Evolutionary conservation across 2,329 filamentous ascomycete species (phyloP).

Genomic region (Aspergillus awamori): DNA sequence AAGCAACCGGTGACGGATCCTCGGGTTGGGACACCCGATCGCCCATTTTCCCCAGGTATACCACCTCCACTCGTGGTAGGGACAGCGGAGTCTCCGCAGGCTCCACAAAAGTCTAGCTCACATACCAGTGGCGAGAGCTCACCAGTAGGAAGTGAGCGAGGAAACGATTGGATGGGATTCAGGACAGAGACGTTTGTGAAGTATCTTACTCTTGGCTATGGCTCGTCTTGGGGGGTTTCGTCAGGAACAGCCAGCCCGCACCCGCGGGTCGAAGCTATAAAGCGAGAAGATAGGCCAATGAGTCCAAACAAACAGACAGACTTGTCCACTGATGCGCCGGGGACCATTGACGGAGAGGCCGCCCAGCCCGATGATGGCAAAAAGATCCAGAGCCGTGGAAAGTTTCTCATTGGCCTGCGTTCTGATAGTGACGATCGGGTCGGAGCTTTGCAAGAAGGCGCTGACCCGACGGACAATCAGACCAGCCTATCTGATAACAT

Average conservation of each 20-base stretch:
- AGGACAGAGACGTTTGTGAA: slow-evolving; percentile 52
- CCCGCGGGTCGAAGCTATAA: slow-evolving; percentile 31
- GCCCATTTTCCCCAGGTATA: slow-evolving; percentile 43
- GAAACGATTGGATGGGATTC: slow-evolving; percentile 35
- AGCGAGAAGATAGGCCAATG: slow-evolving; percentile 19
- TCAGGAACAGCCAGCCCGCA: slow-evolving; percentile 32
- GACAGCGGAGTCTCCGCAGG: slow-evolving; percentile 21
- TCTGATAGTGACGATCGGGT: slow-evolving; percentile 41
- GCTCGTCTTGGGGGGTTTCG: slow-evolving; percentile 50
- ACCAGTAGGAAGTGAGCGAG: slow-evolving; percentile 22
- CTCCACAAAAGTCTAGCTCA: slow-evolving; percentile 20
- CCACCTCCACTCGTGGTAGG: slow-evolving; percentile 47
- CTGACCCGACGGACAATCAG: slow-evolving; percentile 23
- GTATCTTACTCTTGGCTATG: slow-evolving; percentile 54
- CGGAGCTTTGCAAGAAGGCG: slow-evolving; percentile 34
- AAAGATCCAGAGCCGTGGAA: slow-evolving; percentile 33
- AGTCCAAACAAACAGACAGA: slow-evolving; percentile 6
- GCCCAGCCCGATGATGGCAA: slow-evolving; percentile 9
- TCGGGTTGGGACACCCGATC: slow-evolving; percentile 25
- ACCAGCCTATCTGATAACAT: slow-evolving; percentile 34
- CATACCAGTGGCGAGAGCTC: slow-evolving; percentile 22
- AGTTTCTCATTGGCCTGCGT: slow-evolving; percentile 48
- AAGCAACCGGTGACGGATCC: slow-evolving; percentile 5
- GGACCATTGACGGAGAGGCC: slow-evolving; percentile 4
- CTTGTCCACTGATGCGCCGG: neutral